Conservation (phyloP, 2,329 filamentous ascomycete genomes). For the Pseudocercospora pini-densiflorae region DNA sequence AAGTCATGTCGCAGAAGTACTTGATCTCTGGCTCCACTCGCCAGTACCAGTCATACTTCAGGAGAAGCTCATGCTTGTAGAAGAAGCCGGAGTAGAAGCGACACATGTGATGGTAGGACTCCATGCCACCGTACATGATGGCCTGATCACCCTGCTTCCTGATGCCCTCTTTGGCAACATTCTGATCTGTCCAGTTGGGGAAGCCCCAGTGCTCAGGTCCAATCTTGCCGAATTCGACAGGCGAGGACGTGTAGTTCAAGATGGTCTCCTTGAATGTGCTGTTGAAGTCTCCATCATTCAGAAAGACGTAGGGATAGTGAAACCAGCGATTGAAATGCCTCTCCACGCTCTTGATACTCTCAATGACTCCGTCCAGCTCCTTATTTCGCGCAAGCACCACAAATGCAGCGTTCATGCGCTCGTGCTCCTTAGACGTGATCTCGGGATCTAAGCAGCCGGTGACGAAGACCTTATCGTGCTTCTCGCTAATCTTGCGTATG, state of each 20-base stretch:
- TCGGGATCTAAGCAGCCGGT: slow-evolving; percentile 78
- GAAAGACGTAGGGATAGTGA: slow-evolving; percentile 96
- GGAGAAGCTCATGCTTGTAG: slow-evolving; percentile 92
- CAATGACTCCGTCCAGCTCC: slow-evolving; percentile 92
- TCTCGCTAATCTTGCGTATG: slow-evolving; percentile 92
- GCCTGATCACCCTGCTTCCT: slow-evolving; percentile 94
- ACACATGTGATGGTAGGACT: slow-evolving; percentile 99
- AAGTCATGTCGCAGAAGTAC: slow-evolving; percentile 99
- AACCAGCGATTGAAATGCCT: slow-evolving; percentile 99
- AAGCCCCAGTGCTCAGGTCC: slow-evolving; percentile 92
- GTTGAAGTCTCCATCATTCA: slow-evolving; percentile 98
- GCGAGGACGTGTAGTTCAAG: slow-evolving; percentile 83
- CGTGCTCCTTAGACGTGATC: slow-evolving; percentile 70
- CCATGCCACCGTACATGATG: slow-evolving; percentile 99
- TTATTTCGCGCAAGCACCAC: slow-evolving; percentile 96
- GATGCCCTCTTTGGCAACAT: slow-evolving; percentile 94
- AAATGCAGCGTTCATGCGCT: slow-evolving; percentile 91
- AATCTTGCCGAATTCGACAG: slow-evolving; percentile 94
- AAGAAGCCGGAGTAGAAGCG: slow-evolving; percentile 99
- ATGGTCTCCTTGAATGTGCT: slow-evolving; percentile 88
- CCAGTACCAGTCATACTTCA: slow-evolving; percentile 99
- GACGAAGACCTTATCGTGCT: slow-evolving; percentile 95
- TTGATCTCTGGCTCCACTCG: slow-evolving; percentile 98
- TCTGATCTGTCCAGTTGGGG: slow-evolving; percentile 93
- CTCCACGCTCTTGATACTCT: slow-evolving; percentile 97